Base-by-base conservation (phyloP, 805 yeast species). In the Spathaspora hagerdaliae region DNA sequence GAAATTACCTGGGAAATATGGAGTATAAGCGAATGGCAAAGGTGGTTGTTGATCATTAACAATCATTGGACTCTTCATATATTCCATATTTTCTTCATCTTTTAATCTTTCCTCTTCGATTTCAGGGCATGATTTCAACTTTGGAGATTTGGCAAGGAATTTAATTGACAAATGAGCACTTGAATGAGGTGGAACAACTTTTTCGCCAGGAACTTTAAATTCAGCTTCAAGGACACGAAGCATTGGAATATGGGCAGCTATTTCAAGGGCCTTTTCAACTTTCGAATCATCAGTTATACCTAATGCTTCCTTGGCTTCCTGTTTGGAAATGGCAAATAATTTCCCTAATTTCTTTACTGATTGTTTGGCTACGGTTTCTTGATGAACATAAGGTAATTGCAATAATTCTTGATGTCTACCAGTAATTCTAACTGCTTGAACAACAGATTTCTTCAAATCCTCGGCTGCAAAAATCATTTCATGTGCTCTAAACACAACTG, bases 171-270 rank as follows among this genome's bases (percentile, higher is more conserved):
- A 69, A 64, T 88, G 91, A 7, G 88, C 82, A 41, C 78, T 77
- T 1, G 97, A 80, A 41, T 52, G 45, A 26, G 77, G 74, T 27
- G 96, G 85, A 0, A 90, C 80, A 27, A 87, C 82, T 12, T 65
- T 60, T 69, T 91, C 97, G 31, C 98, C 98, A 3, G 96, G 92
- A 37, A 92, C 96, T 51, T 77, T 75, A 67, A 89, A 89, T 47
- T 78, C 80, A 37, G 95, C 83, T 42, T 78, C 79, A 27, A 90
- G 52, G 12, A 90, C 69, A 56, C 84, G 80, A 41, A 91, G 64
- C 39, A 73, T 65, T 37, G 97, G 97, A 31, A 90, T 78, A 31
- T 75, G 69, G 2, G 77, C 60, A 1, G 91, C 95, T 47, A 81
- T 75, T 3, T 65, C 62, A 41, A 82, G 59, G 1, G 86, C 74